Evolutionary conservation across 2,329 filamentous ascomycete species (phyloP).

Genomic region (Nectriaceae sp.): DNA sequence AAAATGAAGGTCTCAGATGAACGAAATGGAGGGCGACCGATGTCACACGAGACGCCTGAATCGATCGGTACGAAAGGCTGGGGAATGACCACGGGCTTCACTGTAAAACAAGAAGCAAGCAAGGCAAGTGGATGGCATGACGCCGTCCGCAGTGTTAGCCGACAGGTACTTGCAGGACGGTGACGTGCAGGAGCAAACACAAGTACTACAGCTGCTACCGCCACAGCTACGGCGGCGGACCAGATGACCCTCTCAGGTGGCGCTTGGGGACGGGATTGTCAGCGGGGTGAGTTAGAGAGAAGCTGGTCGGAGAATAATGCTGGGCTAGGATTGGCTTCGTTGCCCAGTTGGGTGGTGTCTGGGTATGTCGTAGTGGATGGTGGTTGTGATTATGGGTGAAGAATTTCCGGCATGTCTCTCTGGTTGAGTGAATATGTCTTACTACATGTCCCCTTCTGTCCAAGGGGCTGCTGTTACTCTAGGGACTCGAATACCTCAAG

Average conservation of each 20-base stretch:
- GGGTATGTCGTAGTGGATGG: no score
- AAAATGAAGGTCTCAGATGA: constrained; percentile 1
- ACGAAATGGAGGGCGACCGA: background rate
- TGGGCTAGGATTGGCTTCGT: constrained; percentile 17
- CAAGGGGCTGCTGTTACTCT: no score
- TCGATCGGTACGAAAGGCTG: background rate
- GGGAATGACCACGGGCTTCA: background rate
- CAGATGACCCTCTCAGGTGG: constrained; percentile 20
- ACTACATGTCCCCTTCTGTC: no score
- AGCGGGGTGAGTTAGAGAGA: constrained; percentile 9
- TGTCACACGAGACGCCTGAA: constrained; percentile 1
- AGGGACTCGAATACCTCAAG: no score
- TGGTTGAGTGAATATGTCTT: no score
- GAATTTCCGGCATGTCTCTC: no score
- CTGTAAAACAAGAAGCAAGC: background rate
- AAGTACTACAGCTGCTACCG: no score
- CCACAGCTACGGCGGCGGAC: constrained; percentile 4
- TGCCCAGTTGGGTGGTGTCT: no score
- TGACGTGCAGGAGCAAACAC: background rate
- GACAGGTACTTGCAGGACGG: background rate
- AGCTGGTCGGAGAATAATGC: constrained; percentile 22
- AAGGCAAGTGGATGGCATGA: background rate
- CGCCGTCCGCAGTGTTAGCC: background rate
- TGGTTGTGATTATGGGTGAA: no score
- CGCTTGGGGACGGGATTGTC: constrained; percentile 17